Percentiles rank a stretch among this genome's conserved stretches.
phyloP scores from a whole-genome alignment of 1,139 yeast genomes.

The Saccharomyces pastorianus region DNA sequence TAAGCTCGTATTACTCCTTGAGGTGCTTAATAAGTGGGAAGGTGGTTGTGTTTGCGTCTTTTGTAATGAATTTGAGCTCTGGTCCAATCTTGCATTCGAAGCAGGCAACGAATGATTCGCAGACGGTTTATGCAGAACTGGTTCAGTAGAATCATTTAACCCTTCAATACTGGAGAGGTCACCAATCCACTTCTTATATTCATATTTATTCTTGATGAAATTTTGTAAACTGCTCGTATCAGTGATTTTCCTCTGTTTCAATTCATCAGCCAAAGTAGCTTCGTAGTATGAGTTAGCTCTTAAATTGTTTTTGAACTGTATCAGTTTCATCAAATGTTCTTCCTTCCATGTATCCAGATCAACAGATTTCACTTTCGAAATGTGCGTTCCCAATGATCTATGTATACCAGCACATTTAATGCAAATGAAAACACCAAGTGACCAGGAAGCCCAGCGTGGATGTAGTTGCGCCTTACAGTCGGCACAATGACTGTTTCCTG shows the following conservation, averaged over 20 bases:
- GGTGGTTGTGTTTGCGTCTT: constrained; percentile 1
- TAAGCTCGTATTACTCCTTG: constrained; percentile 1
- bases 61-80: constrained; percentile 5
- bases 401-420: constrained; percentile 93
- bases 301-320: constrained; percentile 75
- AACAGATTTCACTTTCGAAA: constrained; percentile 76
- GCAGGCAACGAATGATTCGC: background rate
- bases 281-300: constrained; percentile 76
- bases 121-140: background rate
- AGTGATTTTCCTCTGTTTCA: constrained; percentile 13
- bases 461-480: constrained; percentile 86
- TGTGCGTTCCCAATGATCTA: constrained; percentile 91
- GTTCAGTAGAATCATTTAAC: background rate
- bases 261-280: constrained; percentile 40
- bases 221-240: constrained; percentile 81
- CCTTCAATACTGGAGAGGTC: constrained; percentile 2
- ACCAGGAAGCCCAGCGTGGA: constrained; percentile 98
- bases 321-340: constrained; percentile 76
- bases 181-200: constrained; percentile 73
- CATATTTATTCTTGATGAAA: constrained; percentile 87
- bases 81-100: background rate
- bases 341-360: constrained; percentile 97
- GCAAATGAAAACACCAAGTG: constrained; percentile 83
- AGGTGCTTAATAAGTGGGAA: background rate
- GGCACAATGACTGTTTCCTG: constrained; percentile 71